Evolutionary conservation across 208 protist species (phyloP).

Genomic region (Lotmaria passim): DNA sequence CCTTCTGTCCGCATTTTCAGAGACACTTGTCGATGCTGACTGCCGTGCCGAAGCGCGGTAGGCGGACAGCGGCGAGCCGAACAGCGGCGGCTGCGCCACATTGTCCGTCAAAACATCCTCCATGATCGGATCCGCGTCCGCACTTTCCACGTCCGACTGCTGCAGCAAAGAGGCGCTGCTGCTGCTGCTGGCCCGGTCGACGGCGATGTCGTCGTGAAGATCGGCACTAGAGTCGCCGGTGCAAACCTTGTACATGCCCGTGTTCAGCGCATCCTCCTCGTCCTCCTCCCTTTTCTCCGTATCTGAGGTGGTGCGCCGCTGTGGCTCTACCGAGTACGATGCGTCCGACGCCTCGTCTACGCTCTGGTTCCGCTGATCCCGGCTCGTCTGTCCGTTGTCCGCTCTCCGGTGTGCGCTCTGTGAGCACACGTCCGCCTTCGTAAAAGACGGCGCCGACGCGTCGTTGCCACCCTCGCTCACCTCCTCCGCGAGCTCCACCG

Average conservation of each 20-base stretch:
- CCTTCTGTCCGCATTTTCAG: no score
- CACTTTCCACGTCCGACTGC: not conserved
- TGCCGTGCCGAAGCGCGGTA: not conserved
- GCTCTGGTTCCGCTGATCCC: not conserved
- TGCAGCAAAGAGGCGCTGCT: not conserved
- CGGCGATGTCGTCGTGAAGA: constrained; percentile 9
- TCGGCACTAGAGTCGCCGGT: not conserved
- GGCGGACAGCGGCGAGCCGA: not conserved
- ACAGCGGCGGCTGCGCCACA: not conserved
- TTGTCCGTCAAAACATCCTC: constrained; percentile 25
- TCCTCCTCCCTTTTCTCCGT: not conserved
- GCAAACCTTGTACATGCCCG: not conserved
- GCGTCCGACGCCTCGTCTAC: not conserved
- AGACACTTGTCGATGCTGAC: no score
- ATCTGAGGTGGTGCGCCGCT: not conserved
- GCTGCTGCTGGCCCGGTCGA: not conserved
- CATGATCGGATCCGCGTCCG: constrained; percentile 6
- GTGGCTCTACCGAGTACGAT: constrained; percentile 9
- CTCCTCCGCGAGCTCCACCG: not conserved
- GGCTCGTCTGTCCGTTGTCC: not conserved
- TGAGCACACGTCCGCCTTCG: not conserved
- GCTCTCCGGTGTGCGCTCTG: not conserved
- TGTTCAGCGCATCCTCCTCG: constrained; percentile 1
- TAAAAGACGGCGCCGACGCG: constrained; percentile 1
- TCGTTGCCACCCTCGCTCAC: not conserved